phyloP scores from a whole-genome alignment of 257 asterid species.

The Jacaranda copaia region DNA sequence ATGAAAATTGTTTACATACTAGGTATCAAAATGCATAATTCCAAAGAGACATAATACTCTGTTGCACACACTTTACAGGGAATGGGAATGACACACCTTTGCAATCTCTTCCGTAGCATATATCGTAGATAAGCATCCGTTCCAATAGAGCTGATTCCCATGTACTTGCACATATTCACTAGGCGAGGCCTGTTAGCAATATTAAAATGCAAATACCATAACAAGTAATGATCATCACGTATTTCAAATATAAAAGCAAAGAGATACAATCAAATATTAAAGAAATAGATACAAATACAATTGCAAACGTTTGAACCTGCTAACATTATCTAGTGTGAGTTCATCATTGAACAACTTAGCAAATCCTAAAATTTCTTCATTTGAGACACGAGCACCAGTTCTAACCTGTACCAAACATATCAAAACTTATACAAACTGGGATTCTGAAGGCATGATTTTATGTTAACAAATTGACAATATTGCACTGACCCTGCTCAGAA shows the following conservation, averaged over 20 bases:
- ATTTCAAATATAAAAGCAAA: constrained; percentile 26
- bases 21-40: constrained; percentile 22
- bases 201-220: constrained; percentile 19
- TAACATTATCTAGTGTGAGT: constrained; percentile 88
- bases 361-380: constrained; percentile 87
- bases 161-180: constrained; percentile 95
- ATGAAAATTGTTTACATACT: background rate
- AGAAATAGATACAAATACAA: constrained; percentile 27
- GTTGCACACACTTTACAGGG: constrained; percentile 23
- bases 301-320: constrained; percentile 63
- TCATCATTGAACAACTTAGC: constrained; percentile 97
- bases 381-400: constrained; percentile 82
- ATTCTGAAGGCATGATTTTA: constrained; percentile 27
- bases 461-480: constrained; percentile 16
- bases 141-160: constrained; percentile 87
- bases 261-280: constrained; percentile 4
- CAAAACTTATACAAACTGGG: constrained; percentile 21
- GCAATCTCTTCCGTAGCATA: constrained; percentile 84
- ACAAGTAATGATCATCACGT: constrained; percentile 13
- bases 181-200: constrained; percentile 75
- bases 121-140: constrained; percentile 88
- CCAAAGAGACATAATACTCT: constrained; percentile 15
- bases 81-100: constrained; percentile 56
- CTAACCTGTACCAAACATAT: constrained; percentile 65
- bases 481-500: constrained; percentile 66